Conservation (phyloP, 2,329 filamentous ascomycete species). For the Pseudocercospora vitis region DNA sequence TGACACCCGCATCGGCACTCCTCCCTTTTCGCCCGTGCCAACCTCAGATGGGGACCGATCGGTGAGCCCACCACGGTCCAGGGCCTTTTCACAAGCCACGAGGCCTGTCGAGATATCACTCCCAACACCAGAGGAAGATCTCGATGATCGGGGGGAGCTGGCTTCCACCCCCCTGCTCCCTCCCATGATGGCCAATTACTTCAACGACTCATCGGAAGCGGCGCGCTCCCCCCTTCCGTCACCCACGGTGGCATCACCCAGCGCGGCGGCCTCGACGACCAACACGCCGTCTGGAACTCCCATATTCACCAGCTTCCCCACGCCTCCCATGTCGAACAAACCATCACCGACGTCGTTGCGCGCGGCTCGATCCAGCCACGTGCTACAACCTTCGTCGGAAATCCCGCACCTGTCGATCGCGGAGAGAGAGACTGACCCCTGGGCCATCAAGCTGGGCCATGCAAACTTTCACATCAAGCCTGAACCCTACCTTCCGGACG, state of each 20-base stretch:
- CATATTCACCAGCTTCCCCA: slow-evolving; percentile 53
- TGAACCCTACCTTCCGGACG: slow-evolving; percentile 71
- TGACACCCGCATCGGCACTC: slow-evolving; percentile 40
- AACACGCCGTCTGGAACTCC: slow-evolving; percentile 52
- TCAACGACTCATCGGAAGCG: slow-evolving; percentile 53
- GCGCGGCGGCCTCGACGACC: slow-evolving; percentile 44
- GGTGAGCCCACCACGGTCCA: slow-evolving; percentile 20
- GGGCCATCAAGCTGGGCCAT: slow-evolving; percentile 83
- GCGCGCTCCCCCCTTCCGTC: slow-evolving; percentile 83
- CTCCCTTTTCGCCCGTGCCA: slow-evolving; percentile 32
- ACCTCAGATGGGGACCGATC: slow-evolving; percentile 16
- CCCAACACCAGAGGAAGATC: slow-evolving; percentile 43
- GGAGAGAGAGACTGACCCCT: slow-evolving; percentile 55
- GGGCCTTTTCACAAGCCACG: slow-evolving; percentile 18
- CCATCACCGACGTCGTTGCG: slow-evolving; percentile 76
- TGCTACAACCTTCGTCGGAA: slow-evolving; percentile 57
- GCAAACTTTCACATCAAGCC: slow-evolving; percentile 90
- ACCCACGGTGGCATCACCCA: slow-evolving; percentile 69
- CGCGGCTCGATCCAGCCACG: slow-evolving; percentile 47
- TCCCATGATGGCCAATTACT: slow-evolving; percentile 67
- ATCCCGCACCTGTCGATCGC: slow-evolving; percentile 64
- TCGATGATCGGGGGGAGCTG: slow-evolving; percentile 57
- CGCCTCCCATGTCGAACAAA: slow-evolving; percentile 73
- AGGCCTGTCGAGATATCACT: slow-evolving; percentile 29
- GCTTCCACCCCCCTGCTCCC: slow-evolving; percentile 83